A percentile compares a stretch with the other conserved stretches of the same genome.
phyloP scores from a whole-genome alignment of 23 red algal genomes.

The Agarophyton chilense region DNA sequence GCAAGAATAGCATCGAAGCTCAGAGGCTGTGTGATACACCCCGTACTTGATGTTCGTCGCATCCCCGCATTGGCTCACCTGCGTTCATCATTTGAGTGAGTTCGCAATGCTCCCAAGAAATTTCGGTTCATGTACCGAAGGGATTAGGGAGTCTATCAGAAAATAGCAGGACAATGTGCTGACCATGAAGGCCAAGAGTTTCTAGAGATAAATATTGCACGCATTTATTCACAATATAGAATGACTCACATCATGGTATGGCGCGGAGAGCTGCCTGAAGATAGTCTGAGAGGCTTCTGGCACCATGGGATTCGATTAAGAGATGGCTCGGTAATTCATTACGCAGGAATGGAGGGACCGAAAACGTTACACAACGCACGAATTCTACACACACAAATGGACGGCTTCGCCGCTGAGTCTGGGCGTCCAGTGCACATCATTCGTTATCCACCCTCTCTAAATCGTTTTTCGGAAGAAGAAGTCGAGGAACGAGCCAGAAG shows the following conservation, averaged over 20 bases:
- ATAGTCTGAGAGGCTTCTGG: slow-evolving; percentile 76
- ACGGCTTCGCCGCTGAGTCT: not conserved
- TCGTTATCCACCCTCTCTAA: slow-evolving; percentile 10
- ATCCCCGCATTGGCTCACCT: too few relatives aligned
- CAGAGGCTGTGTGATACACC: too few relatives aligned
- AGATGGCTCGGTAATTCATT: slow-evolving; percentile 78
- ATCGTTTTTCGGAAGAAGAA: slow-evolving; percentile 32
- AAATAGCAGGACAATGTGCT: too few relatives aligned
- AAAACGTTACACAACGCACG: slow-evolving; percentile 71
- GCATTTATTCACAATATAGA: not conserved
- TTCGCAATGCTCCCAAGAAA: too few relatives aligned
- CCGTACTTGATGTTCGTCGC: too few relatives aligned
- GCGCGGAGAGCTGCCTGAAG: slow-evolving; percentile 65
- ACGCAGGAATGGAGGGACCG: slow-evolving; percentile 74
- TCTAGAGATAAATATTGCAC: not conserved
- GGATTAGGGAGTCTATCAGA: too few relatives aligned
- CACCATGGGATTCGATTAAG: slow-evolving; percentile 70
- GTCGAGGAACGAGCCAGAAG: slow-evolving; percentile 42
- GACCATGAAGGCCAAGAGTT: too few relatives aligned
- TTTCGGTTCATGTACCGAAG: too few relatives aligned
- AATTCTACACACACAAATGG: slow-evolving; percentile 48
- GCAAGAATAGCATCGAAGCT: too few relatives aligned
- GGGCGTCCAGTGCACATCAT: slow-evolving; percentile 38
- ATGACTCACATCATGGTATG: slow-evolving; percentile 85
- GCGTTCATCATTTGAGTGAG: too few relatives aligned